phyloP scores from a whole-genome alignment of 2,329 filamentous ascomycete species.

The Pezizomycotina sp. region DNA sequence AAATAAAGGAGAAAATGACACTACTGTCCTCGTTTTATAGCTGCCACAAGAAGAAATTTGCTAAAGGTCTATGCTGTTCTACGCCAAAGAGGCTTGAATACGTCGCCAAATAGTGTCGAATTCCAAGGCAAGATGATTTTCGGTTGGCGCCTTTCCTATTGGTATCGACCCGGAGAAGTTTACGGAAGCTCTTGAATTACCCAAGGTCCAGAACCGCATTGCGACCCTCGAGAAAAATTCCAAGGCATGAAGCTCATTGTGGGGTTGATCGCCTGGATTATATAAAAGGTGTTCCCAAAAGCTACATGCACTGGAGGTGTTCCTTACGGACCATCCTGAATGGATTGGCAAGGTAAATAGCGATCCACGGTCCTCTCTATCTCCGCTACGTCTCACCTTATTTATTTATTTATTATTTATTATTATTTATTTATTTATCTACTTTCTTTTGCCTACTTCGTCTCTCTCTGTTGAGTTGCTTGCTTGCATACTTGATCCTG shows the following conservation, averaged over 20 bases:
- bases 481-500: background rate
- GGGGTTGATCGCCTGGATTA: constrained; percentile 95
- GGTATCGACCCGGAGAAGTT: constrained; percentile 97
- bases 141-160: constrained; percentile 90
- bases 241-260: constrained; percentile 93
- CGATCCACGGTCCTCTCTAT: too few species aligned
- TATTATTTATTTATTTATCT: too few species aligned
- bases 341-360: constrained; percentile 76
- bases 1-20: too few species aligned
- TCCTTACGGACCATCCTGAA: constrained; percentile 89
- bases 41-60: background rate
- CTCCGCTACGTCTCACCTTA: too few species aligned
- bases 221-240: constrained; percentile 75
- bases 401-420: too few species aligned
- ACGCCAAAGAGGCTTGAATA: constrained; percentile 40
- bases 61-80: constrained; percentile 3
- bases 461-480: constrained; percentile 1
- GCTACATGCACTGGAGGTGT: constrained; percentile 87
- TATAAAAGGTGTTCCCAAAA: constrained; percentile 99
- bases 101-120: constrained; percentile 83
- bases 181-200: constrained; percentile 68
- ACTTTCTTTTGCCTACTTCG: too few species aligned
- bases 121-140: constrained; percentile 72
- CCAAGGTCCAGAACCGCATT: constrained; percentile 76
- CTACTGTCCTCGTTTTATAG: constrained; percentile 12